These are phyloP conservation scores for Peronospora belbahrii DNA, from an alignment of 352 stramenopile genomes.

Conservation along the genomic window DNA sequence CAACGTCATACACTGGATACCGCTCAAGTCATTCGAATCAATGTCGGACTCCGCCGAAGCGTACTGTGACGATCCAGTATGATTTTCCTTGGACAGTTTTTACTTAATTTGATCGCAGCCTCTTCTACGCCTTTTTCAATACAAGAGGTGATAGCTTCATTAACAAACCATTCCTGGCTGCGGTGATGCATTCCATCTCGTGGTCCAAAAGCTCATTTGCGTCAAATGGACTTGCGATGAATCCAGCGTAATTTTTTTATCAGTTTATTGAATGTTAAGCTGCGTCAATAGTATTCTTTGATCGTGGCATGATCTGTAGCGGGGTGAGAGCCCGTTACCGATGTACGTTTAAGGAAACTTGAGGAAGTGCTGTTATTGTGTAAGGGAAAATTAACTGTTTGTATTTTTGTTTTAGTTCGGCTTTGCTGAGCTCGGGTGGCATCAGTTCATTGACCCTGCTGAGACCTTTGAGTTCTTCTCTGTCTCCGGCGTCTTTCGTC, in stretches of 20 bases:
- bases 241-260: too few species aligned
- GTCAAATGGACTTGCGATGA: slow-evolving; percentile 1
- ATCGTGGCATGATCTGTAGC: too few species aligned
- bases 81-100: neutral
- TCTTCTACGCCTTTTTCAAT: neutral
- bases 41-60: neutral
- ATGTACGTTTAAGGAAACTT: too few species aligned
- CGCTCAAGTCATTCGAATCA: too few species aligned
- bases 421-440: slow-evolving; percentile 74
- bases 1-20: too few species aligned
- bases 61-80: neutral
- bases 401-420: too few species aligned
- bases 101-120: neutral
- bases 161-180: neutral
- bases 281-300: too few species aligned
- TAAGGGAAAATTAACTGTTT: too few species aligned
- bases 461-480: slow-evolving; percentile 85
- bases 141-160: neutral
- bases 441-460: slow-evolving; percentile 65
- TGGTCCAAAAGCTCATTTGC: neutral
- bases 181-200: neutral
- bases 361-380: too few species aligned
- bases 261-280: too few species aligned
- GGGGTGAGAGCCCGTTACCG: too few species aligned
- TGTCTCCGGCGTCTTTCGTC: slow-evolving; percentile 66